phyloP scores from a whole-genome alignment of 1,284 basidiomycete species.

The Microbotryum lychnidis-dioicae region DNA sequence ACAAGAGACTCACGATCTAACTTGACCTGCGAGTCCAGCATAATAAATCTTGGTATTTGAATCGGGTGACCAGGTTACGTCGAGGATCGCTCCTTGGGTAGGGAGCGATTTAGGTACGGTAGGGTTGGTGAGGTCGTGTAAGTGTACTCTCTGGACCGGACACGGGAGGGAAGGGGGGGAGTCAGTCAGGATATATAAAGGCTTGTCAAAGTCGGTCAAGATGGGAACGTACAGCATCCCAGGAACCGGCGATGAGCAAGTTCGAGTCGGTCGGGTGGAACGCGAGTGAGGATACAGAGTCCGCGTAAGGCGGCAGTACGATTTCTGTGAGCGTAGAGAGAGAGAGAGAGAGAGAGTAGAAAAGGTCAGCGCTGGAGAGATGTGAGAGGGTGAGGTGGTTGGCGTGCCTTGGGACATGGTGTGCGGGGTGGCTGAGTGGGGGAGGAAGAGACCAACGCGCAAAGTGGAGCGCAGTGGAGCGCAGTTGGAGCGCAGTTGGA shows the following conservation, averaged over 20 bases:
- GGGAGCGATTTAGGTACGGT: constrained; percentile 39
- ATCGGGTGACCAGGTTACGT: constrained; percentile 35
- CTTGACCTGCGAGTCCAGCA: constrained; percentile 44
- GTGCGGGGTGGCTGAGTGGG: too few relatives aligned
- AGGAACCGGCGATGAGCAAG: constrained; percentile 68
- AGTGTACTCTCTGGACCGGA: constrained; percentile 36
- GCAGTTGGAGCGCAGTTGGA: too few relatives aligned
- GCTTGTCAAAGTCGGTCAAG: background rate
- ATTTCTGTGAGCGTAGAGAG: background rate
- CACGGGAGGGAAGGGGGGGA: background rate
- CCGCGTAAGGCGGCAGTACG: constrained; percentile 56
- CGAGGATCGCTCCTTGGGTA: constrained; percentile 42
- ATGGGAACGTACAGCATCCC: constrained; percentile 66
- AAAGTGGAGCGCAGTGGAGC: too few relatives aligned
- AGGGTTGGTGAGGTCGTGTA: constrained; percentile 38
- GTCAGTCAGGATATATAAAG: background rate
- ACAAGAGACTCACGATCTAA: constrained; percentile 45
- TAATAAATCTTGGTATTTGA: constrained; percentile 37
- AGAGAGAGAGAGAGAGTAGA: too few relatives aligned
- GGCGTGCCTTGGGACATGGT: background rate
- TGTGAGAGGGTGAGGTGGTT: too few relatives aligned
- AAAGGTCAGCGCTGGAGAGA: background rate
- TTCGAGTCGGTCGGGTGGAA: constrained; percentile 73
- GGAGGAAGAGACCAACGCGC: too few relatives aligned
- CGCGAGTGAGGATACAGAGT: constrained; percentile 68